Evolutionary conservation across 108 stramenopile species (phyloP), one percentile per base, ranked within the genome.

Genomic region (Schizochytrium sp.): DNA sequence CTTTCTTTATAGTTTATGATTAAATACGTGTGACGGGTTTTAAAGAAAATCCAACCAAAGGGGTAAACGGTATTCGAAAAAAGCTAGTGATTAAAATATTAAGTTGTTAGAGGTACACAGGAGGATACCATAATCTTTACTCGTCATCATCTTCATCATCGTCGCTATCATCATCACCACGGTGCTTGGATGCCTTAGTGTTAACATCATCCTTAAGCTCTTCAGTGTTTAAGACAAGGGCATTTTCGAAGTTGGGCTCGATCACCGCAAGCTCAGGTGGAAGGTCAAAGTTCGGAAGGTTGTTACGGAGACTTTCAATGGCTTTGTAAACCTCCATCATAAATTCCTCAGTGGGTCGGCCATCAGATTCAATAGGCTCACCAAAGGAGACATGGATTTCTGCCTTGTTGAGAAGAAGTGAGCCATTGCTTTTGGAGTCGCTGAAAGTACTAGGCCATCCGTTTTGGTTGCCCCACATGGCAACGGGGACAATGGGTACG

Each of bases 381-480:
- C 76, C 76, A 1, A 83, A 55, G 47, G 7, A 38, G 50, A 83
- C 76, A 53, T 83, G 53, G 17, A 83, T 55, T 17, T 49, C n/a
- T 13, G 76, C 76, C 15, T 47, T 53, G 50, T n/a, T 40, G 28
- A 55, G 47, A 28, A 83, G 53, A 47, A 55, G 47, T n/a, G 38
- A n/a, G 0, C 76, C 76, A 15, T 38, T 44, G 64, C 64, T 69
- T 38, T 69, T 44, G 42, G 40, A 44, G 64, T 38, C 12, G 12
- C 42, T 3, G 19, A 5, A 44, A 7, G 64, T 13, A 40, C 28
- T 49, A 10, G 76, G 76, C 47, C 47, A 83, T n/a, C 47, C 47
- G 47, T 55, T 38, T n/a, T 83, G 76, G 55, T 83, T 83, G 76
- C 76, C 76, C 76, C 76, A 83, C 50, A 49, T 55, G 3, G 50